phyloP scores from a whole-genome alignment of 306 rosid genomes.

The Vigna reflexopilosa region DNA sequence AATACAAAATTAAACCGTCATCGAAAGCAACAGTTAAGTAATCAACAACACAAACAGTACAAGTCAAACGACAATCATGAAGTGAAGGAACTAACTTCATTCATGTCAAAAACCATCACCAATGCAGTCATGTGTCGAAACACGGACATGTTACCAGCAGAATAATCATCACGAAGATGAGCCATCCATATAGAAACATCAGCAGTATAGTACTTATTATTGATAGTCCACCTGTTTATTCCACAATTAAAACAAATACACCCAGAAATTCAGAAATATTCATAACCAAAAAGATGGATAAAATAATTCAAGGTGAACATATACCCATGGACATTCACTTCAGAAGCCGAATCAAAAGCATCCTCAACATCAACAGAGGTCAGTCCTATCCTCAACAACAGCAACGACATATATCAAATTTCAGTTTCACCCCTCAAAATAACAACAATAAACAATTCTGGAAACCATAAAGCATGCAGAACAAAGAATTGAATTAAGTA shows the following conservation, averaged over 20 bases:
- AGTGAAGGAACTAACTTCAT: conserved; percentile 62
- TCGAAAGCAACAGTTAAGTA: neutral
- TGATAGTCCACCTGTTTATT: conserved; percentile 73
- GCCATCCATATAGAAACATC: conserved; percentile 81
- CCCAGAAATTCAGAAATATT: neutral
- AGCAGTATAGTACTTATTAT: conserved; percentile 82
- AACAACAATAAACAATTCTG: neutral
- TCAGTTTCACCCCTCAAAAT: conserved; percentile 3
- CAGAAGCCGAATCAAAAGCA: conserved; percentile 63
- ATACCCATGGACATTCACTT: conserved; percentile 71
- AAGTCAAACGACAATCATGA: neutral
- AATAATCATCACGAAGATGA: conserved; percentile 70
- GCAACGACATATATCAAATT: conserved; percentile 31
- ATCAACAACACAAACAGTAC: conserved; percentile 12
- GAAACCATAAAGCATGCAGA: neutral
- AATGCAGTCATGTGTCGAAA: conserved; percentile 67
- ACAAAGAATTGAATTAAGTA: neutral
- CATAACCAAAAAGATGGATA: conserved; percentile 26
- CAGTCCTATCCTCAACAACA: conserved; percentile 60
- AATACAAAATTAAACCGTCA: neutral
- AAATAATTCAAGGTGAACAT: conserved; percentile 31
- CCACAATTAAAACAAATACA: conserved; percentile 22
- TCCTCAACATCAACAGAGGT: conserved; percentile 67
- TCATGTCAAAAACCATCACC: conserved; percentile 87
- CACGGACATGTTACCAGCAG: conserved; percentile 54